Conservation (phyloP, 2,329 filamentous ascomycete genomes). For the Arthrobotrys iridis region DNA sequence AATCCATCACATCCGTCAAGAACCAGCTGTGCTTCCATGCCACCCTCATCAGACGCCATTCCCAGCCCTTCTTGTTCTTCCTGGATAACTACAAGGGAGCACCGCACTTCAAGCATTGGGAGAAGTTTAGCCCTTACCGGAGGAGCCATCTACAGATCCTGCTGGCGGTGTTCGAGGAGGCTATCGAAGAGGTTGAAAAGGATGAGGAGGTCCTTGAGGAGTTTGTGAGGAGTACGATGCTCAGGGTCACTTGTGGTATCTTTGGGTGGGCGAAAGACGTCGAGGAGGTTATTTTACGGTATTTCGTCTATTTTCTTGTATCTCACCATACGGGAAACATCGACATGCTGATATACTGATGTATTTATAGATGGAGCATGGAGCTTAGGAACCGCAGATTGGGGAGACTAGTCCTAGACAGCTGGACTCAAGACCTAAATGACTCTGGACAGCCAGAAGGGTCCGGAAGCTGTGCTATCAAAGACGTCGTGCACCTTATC, state of each 20-base stretch:
- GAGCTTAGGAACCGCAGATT: conserved; percentile 2
- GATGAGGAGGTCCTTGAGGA: conserved; percentile 2
- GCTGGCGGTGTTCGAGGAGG: neutral
- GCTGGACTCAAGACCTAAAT: neutral
- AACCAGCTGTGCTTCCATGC: conserved; percentile 33
- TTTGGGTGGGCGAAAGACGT: neutral
- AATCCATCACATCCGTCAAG: conserved; percentile 9
- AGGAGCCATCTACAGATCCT: conserved; percentile 21
- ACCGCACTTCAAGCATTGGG: conserved; percentile 13
- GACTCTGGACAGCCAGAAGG: neutral
- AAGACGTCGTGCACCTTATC: conserved; percentile 21
- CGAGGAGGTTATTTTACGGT: conserved; percentile 13
- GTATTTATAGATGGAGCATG: conserved; percentile 4
- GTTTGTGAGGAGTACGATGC: conserved; percentile 1
- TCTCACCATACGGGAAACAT: too few relatives aligned
- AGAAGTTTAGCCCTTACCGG: conserved; percentile 23
- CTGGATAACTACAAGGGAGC: conserved; percentile 13
- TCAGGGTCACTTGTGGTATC: neutral
- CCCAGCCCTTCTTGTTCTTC: conserved; percentile 35
- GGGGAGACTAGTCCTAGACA: conserved; percentile 25
- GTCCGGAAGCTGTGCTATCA: neutral
- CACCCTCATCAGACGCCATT: conserved; percentile 25
- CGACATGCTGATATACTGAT: neutral
- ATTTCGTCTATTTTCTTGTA: neutral
- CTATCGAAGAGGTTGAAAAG: neutral